phyloP scores from a whole-genome alignment of 345 rosid genomes.

The Mercurialis annua region DNA sequence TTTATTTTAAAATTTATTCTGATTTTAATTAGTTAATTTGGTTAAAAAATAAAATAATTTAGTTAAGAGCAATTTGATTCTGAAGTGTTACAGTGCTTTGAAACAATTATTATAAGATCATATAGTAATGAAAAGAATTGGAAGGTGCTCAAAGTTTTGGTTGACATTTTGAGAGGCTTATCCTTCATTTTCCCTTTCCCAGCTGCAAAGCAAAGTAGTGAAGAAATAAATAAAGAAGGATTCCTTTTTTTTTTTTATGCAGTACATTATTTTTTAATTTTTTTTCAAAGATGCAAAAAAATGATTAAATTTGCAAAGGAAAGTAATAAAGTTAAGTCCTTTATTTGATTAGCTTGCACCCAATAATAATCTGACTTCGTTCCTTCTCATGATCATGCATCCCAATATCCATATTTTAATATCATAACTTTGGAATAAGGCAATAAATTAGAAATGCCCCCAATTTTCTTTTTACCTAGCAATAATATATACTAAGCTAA shows the following conservation, averaged over 20 bases:
- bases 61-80: too few species aligned
- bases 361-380: not conserved
- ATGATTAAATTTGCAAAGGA: not conserved
- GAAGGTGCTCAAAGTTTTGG: not conserved
- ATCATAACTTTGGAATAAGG: not conserved
- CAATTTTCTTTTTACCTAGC: too few species aligned
- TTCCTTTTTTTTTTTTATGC: not conserved
- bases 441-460: too few species aligned
- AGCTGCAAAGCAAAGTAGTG: not conserved
- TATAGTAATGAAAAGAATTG: not conserved
- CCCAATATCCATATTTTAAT: not conserved
- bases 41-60: too few species aligned
- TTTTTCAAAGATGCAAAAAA: not conserved
- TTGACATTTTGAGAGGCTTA: not conserved
- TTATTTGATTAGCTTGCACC: slow-evolving; percentile 11
- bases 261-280: too few species aligned
- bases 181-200: too few species aligned
- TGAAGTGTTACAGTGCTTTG: too few species aligned
- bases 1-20: too few species aligned
- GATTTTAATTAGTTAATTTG: too few species aligned
- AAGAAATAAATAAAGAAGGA: not conserved
- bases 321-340: not conserved
- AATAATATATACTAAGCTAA: too few species aligned
- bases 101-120: not conserved
- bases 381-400: not conserved